phyloP scores from a whole-genome alignment of 1,284 basidiomycete species.

The Cutaneotrichosporon sp. region DNA sequence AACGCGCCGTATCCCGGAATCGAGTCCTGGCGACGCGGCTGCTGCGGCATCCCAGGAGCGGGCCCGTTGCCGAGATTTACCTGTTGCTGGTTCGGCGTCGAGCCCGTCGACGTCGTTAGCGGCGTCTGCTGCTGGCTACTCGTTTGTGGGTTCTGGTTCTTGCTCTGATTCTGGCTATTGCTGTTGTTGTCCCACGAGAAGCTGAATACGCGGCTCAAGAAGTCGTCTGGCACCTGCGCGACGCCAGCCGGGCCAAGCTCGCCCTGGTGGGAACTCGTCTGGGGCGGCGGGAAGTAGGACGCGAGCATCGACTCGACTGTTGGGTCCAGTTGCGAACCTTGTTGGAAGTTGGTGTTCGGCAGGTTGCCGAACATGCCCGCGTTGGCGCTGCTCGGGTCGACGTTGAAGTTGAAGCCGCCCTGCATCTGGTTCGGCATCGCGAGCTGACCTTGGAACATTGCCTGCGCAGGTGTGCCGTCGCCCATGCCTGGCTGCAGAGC shows the following conservation, averaged over 20 bases:
- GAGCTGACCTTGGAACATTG: constrained; percentile 19
- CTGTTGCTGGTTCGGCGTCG: background rate
- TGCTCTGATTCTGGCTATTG: constrained; percentile 12
- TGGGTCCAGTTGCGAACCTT: constrained; percentile 39
- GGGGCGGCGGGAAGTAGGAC: constrained; percentile 39
- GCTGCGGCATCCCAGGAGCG: constrained; percentile 1
- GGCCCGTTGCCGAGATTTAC: background rate
- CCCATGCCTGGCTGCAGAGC: background rate
- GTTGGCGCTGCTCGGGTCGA: constrained; percentile 30
- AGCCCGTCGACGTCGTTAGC: constrained; percentile 8
- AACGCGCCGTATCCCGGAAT: constrained; percentile 28
- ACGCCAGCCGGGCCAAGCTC: constrained; percentile 22
- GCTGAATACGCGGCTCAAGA: constrained; percentile 47
- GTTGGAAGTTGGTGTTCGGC: constrained; percentile 39
- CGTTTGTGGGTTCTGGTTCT: constrained; percentile 11
- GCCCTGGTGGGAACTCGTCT: constrained; percentile 6
- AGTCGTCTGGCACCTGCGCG: constrained; percentile 45
- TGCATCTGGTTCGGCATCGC: constrained; percentile 10
- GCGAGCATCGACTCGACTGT: constrained; percentile 45
- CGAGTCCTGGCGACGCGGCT: constrained; percentile 24
- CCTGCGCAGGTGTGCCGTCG: constrained; percentile 4
- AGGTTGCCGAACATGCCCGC: constrained; percentile 34
- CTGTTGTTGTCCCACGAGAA: constrained; percentile 45
- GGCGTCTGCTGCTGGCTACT: constrained; percentile 7
- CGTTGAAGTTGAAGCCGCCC: constrained; percentile 32